These are phyloP conservation scores for Fusarium sp. DNA, from an alignment of 2,329 filamentous ascomycete genomes.

Conservation along the genomic window DNA sequence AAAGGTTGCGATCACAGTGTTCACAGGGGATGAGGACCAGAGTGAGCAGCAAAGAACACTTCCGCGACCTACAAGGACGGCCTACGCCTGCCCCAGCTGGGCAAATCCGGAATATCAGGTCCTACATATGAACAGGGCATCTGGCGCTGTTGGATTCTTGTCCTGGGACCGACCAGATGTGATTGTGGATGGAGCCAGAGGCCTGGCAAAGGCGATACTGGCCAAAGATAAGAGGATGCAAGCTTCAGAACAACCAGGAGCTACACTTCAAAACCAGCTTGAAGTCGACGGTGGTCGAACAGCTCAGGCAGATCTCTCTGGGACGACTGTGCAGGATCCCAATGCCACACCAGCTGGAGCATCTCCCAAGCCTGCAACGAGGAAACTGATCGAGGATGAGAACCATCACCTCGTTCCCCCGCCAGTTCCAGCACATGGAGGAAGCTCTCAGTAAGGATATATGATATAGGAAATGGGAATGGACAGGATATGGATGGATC, in stretches of 20 bases:
- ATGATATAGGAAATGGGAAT: background rate
- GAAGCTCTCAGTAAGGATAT: slow-evolving; percentile 6
- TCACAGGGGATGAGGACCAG: slow-evolving; percentile 49
- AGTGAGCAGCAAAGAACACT: slow-evolving; percentile 23
- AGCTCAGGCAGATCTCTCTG: slow-evolving; percentile 41
- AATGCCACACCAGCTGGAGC: slow-evolving; percentile 13
- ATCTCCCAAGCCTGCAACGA: slow-evolving; percentile 12
- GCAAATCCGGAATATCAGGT: slow-evolving; percentile 56
- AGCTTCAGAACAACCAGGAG: slow-evolving; percentile 35
- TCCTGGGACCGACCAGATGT: slow-evolving; percentile 61
- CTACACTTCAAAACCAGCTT: slow-evolving; percentile 48
- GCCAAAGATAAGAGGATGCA: slow-evolving; percentile 52
- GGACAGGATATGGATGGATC: background rate
- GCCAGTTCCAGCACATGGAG: slow-evolving; percentile 6
- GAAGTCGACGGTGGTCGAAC: slow-evolving; percentile 36
- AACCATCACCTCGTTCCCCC: slow-evolving; percentile 23
- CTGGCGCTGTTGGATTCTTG: slow-evolving; percentile 56
- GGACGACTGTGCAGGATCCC: slow-evolving; percentile 40
- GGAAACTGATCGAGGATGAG: slow-evolving; percentile 15
- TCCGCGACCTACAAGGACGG: slow-evolving; percentile 38
- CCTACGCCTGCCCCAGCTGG: slow-evolving; percentile 62
- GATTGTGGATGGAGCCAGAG: slow-evolving; percentile 54
- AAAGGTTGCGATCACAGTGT: slow-evolving; percentile 60
- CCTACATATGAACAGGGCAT: slow-evolving; percentile 52
- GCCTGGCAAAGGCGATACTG: slow-evolving; percentile 53